These are phyloP conservation scores for Lentinula lateritia DNA, from an alignment of 768 basidiomycete species.

Conservation along the genomic window DNA sequence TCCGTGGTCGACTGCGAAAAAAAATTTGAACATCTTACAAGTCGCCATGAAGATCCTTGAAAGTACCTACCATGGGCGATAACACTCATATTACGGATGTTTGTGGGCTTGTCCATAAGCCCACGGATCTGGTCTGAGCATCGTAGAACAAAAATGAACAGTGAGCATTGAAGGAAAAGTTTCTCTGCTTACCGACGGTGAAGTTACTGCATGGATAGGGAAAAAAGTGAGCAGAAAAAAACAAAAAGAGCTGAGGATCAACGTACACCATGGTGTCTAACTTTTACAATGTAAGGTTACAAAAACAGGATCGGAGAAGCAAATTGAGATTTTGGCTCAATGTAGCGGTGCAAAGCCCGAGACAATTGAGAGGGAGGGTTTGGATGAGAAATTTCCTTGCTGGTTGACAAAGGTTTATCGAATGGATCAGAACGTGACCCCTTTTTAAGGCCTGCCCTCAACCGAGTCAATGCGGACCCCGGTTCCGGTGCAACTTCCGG, in stretches of 20 bases:
- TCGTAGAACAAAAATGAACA: constrained; percentile 2
- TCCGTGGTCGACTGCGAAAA: constrained; percentile 88
- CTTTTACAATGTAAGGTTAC: constrained; percentile 27
- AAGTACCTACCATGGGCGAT: constrained; percentile 75
- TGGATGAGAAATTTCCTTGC: constrained; percentile 3
- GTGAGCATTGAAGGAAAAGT: not conserved
- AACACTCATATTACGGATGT: constrained; percentile 94
- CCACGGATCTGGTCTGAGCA: constrained; percentile 74
- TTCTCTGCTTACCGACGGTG: constrained; percentile 64
- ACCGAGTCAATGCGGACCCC: not conserved
- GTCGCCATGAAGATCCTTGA: constrained; percentile 6
- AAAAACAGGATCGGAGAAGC: constrained; percentile 6
- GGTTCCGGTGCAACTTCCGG: too few species aligned
- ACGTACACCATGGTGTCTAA: constrained; percentile 82
- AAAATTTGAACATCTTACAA: constrained; percentile 10
- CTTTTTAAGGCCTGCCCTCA: not conserved
- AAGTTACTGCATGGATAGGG: constrained; percentile 60
- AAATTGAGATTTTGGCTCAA: constrained; percentile 3
- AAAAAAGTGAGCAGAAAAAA: constrained; percentile 14
- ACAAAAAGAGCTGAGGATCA: constrained; percentile 1
- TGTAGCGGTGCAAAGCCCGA: not conserved
- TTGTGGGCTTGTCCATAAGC: constrained; percentile 87
- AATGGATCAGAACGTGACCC: not conserved
- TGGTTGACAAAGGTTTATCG: constrained; percentile 2
- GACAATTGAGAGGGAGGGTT: constrained; percentile 4